Base-by-base conservation (phyloP, 2,329 filamentous ascomycete species). In the Neonectria sp. region DNA sequence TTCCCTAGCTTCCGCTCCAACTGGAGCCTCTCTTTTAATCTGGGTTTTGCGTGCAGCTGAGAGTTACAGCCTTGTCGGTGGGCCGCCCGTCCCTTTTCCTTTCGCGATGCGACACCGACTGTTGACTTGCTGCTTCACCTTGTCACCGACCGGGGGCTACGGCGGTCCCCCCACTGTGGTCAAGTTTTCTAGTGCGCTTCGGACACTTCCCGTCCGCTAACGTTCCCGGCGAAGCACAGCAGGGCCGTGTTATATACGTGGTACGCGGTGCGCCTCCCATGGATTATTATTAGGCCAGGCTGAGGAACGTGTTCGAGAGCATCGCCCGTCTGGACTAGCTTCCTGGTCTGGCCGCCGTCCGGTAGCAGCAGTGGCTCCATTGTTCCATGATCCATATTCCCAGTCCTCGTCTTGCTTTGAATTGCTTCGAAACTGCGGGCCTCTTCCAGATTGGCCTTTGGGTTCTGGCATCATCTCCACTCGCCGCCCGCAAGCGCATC, bases 131-230 rank as follows among this genome's bases (percentile, higher is more conserved):
- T 33, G 49, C 29, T 53, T 53, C 55, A 64, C 61, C 61, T 64
- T 64, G 61, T 55, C n/a, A 43, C 29, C 43, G 27, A 17, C 52
- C 52, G 17, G 51, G 40, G 51, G 52, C 5, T 29, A 40, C 12
- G 49, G 40, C n/a, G 60, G 55, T 9, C 13, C 29, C 29, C 33
- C 61, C 53, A 52, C 52, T 49, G 33, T n/a, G 52, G 45, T 63
- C 29, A 49, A 43, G 37, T 45, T 49, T 51, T 65, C 63, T 65
- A 61, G 63, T 45, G 63, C 15, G 35, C 63, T 65, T 65, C 63
- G 63, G 63, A 49, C 63, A 65, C 63, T 65, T 61, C 63, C 63
- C 63, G 63, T 65, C 62, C 55, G 49, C 55, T 59, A 64, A 46
- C 17, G 55, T 52, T 27, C 15, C 31, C 12, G 31, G 5, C 17